phyloP scores from a whole-genome alignment of 1,284 basidiomycete species.

The Cutaneotrichosporon cutaneum region DNA sequence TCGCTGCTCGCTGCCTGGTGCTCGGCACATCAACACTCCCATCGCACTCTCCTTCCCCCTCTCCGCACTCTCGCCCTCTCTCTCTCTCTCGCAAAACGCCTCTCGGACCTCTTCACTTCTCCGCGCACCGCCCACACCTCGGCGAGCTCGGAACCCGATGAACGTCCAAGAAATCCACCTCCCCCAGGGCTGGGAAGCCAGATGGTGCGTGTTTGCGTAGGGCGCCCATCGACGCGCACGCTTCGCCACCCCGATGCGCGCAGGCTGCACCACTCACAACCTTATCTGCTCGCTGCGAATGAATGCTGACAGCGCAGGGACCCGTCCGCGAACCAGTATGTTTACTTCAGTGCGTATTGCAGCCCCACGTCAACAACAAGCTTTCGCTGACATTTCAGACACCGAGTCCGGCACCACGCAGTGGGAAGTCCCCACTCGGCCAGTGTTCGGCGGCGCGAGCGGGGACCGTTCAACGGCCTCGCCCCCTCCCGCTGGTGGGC shows the following conservation, averaged over 20 bases:
- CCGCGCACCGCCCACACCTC: background rate
- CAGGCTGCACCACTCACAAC: too few relatives aligned
- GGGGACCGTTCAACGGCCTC: slow-evolving; percentile 28
- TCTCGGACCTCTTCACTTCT: background rate
- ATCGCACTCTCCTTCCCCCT: background rate
- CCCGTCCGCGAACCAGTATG: slow-evolving; percentile 70
- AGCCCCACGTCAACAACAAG: background rate
- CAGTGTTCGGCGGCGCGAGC: slow-evolving; percentile 28
- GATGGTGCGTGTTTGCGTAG: slow-evolving; percentile 63
- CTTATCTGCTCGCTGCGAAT: background rate
- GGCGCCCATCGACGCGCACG: slow-evolving; percentile 63
- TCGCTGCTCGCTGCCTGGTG: background rate
- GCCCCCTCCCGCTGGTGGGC: slow-evolving; percentile 36
- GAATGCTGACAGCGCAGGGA: slow-evolving; percentile 61
- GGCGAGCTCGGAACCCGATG: slow-evolving; percentile 20
- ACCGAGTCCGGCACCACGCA: slow-evolving; percentile 59
- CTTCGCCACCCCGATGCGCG: background rate
- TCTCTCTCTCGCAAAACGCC: background rate
- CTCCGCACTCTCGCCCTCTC: background rate
- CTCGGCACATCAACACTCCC: slow-evolving; percentile 3
- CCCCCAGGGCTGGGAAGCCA: slow-evolving; percentile 82
- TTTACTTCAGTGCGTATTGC: slow-evolving; percentile 68
- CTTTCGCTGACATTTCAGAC: slow-evolving; percentile 29
- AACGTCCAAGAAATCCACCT: slow-evolving; percentile 52
- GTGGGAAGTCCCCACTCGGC: slow-evolving; percentile 62